These are phyloP conservation scores for Spathaspora arborariae DNA, from an alignment of 805 yeast genomes.

Conservation along the genomic window DNA sequence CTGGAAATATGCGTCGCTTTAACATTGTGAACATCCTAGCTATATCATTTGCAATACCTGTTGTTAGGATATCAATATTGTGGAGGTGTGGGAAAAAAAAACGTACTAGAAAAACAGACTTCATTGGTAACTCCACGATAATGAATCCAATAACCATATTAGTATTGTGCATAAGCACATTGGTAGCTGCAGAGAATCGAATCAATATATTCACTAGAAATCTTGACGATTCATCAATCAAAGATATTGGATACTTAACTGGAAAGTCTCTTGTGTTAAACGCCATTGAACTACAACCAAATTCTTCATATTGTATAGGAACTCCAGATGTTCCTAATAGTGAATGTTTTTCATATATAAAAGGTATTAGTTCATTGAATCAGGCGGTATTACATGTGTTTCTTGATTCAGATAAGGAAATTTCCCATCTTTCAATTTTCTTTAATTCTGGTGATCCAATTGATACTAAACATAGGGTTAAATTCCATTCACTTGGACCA, in stretches of 20 bases:
- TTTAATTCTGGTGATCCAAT: not conserved
- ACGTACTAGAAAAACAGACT: not conserved
- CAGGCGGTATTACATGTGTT: conserved; percentile 7
- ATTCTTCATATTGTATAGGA: conserved; percentile 18
- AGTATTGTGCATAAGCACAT: not conserved
- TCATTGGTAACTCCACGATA: not conserved
- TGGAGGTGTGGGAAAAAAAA: not conserved
- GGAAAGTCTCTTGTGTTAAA: not conserved
- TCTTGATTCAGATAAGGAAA: conserved; percentile 6
- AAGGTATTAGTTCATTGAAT: conserved; percentile 3
- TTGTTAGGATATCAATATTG: too few species aligned
- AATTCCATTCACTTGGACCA: conserved; percentile 2
- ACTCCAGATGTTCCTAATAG: conserved; percentile 24
- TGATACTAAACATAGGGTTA: conserved; percentile 6
- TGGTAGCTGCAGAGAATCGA: conserved; percentile 4
- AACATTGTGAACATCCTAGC: not conserved
- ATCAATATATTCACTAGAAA: conserved; percentile 5
- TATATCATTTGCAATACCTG: too few species aligned
- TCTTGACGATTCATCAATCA: conserved; percentile 2
- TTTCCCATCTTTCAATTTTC: conserved; percentile 4
- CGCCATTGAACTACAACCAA: not conserved
- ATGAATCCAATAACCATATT: conserved; percentile 1
- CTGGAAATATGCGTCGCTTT: not conserved
- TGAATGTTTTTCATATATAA: conserved; percentile 26
- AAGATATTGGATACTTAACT: conserved; percentile 7